Conservation (phyloP, 208 protist genomes). For the Entamoeba invadens region DNA sequence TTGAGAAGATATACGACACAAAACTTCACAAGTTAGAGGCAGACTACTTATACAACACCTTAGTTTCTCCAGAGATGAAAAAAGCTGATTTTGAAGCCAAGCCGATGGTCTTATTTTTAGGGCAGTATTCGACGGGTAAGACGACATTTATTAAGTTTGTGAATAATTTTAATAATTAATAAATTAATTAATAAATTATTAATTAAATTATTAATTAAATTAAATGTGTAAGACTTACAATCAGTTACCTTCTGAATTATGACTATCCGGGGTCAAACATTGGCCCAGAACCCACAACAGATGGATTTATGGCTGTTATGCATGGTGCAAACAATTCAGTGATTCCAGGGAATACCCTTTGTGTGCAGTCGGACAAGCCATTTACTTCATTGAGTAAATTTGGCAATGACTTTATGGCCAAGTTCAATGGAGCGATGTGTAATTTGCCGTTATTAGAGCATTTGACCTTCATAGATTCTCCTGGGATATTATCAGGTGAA, state of each 20-base stretch:
- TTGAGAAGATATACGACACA: background rate
- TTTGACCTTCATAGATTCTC: slow-evolving; percentile 76
- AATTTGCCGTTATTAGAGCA: slow-evolving; percentile 63
- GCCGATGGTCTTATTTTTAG: background rate
- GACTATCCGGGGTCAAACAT: background rate
- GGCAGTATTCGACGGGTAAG: slow-evolving; percentile 20
- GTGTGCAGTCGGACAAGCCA: background rate
- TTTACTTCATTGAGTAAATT: slow-evolving; percentile 7
- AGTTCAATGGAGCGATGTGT: slow-evolving; percentile 54
- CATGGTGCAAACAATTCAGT: background rate
- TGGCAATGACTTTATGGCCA: slow-evolving; percentile 53
- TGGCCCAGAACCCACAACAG: slow-evolving; percentile 12
- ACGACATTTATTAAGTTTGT: slow-evolving; percentile 18
- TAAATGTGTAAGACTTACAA: background rate
- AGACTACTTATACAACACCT: background rate
- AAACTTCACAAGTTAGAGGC: background rate
- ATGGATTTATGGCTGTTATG: slow-evolving; percentile 10
- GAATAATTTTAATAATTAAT: no score
- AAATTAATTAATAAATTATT: background rate
- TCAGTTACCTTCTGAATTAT: background rate
- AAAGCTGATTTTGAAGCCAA: background rate
- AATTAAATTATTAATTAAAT: no score
- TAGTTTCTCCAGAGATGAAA: background rate
- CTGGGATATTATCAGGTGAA: slow-evolving; percentile 69
- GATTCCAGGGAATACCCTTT: slow-evolving; percentile 10